Base-by-base conservation (phyloP, 129 eudicot genomes). In the Saussurea involucrata region DNA sequence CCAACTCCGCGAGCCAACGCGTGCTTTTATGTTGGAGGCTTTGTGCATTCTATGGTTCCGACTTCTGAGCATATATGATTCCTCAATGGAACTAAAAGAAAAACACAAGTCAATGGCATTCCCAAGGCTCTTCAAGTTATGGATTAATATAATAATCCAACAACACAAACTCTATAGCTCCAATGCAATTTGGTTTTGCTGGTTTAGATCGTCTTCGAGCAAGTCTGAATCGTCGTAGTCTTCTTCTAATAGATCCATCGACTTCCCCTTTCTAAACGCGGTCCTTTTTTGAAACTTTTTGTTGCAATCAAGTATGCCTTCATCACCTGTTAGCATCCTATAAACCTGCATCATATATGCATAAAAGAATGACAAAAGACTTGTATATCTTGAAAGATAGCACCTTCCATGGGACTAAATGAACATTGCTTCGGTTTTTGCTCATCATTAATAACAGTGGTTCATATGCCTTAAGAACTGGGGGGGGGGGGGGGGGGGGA, bases 241-340 rank as follows among this genome's bases (percentile, higher is more conserved):
- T 61, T 76, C 83, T 11, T 57, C 80, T 15, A 42, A 73, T 17
- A 86, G 33, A 71, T 85, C 91, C 67, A 83, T 75, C 5, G 92
- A 85, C 76, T 66, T 76, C 68, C 84, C 80, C 68, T 87, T 84
- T 74, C 60, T 88, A 9, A 93, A 86, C 1, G 88, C 89, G 8
- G 92, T 87, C 78, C 87, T 76, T 72, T 83, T 86, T 34, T 75
- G 82, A 67, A 86, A 83, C 69, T 86, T 86, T 66, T 72, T 83
- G 69, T 67, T 79, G 75, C 77, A 61, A 32, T 81, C 88, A 5
- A 55, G 57, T 25, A 74, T 57, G 36, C 70, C 78, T 63, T 75
- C 88, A 9, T 82, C 90, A 0, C 95, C 97, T 55, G 79, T 85
- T 69, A 93, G 71, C 88, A 93, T 90, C 73, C 74, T 69, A 73